A percentile compares a stretch with the other conserved stretches of the same genome.
Evolutionary conservation across 2,329 filamentous ascomycete genomes (phyloP).

Genomic region (Pseudocercospora crystallina): DNA sequence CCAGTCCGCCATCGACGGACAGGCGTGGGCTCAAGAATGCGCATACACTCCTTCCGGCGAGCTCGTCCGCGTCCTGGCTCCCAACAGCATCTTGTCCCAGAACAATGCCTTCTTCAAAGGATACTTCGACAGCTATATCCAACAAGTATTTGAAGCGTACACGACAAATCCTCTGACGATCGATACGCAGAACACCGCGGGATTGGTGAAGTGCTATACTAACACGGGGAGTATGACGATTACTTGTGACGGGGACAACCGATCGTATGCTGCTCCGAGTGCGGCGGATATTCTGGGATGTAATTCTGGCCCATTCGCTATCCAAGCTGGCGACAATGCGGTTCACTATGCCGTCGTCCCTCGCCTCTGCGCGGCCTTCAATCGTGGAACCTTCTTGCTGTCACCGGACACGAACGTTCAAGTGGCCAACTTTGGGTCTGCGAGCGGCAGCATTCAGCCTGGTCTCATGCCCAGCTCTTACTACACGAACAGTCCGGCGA

Average conservation of each 20-base stretch:
- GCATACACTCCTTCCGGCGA: slow-evolving; percentile 39
- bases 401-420: slow-evolving; percentile 1
- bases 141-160: slow-evolving; percentile 53
- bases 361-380: slow-evolving; percentile 71
- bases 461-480: slow-evolving; percentile 21
- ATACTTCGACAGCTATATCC: slow-evolving; percentile 54
- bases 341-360: slow-evolving; percentile 62
- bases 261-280: slow-evolving; percentile 56
- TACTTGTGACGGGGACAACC: slow-evolving; percentile 41
- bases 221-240: slow-evolving; percentile 42
- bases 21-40: slow-evolving; percentile 62
- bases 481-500: slow-evolving; percentile 33
- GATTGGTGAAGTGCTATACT: slow-evolving; percentile 49
- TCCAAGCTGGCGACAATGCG: slow-evolving; percentile 39
- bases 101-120: slow-evolving; percentile 46
- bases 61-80: slow-evolving; percentile 43
- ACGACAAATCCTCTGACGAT: slow-evolving; percentile 51
- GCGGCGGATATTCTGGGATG: slow-evolving; percentile 67
- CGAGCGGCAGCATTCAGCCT: slow-evolving; percentile 50
- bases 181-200: slow-evolving; percentile 62
- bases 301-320: slow-evolving; percentile 61
- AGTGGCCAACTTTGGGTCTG: no score
- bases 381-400: slow-evolving; percentile 66
- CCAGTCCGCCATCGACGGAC: slow-evolving; percentile 56
- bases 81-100: slow-evolving; percentile 44